Conservation (phyloP, 768 basidiomycete species). For the Lactarius deliciosus region DNA sequence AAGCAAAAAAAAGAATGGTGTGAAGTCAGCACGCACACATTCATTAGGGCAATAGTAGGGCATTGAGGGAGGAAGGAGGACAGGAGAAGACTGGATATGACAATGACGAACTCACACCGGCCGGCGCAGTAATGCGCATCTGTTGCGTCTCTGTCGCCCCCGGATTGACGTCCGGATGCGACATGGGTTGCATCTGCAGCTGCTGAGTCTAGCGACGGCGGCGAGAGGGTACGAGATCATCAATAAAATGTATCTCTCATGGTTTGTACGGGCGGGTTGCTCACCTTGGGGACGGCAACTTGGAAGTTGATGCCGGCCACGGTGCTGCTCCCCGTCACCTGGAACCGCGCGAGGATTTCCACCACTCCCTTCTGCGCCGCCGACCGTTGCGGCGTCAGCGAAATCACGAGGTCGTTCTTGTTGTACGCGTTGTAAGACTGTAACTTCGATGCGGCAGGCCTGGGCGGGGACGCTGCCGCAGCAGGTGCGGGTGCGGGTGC, state of each 20-base stretch:
- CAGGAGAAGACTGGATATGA: neutral
- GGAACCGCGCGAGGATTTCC: slow-evolving; percentile 88
- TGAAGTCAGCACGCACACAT: neutral
- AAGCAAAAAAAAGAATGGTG: neutral
- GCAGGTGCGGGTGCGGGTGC: slow-evolving; percentile 36
- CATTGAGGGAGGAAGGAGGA: neutral
- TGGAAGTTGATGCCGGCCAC: slow-evolving; percentile 84
- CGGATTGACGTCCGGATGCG: slow-evolving; percentile 73
- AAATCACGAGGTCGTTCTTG: slow-evolving; percentile 86
- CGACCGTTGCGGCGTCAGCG: slow-evolving; percentile 84
- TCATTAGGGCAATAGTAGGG: neutral
- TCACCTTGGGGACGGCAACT: slow-evolving; percentile 93
- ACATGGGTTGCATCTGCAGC: slow-evolving; percentile 97
- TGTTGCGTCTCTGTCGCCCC: slow-evolving; percentile 91
- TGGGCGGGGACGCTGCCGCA: slow-evolving; percentile 36
- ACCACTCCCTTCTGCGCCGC: slow-evolving; percentile 82
- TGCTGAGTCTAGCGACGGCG: slow-evolving; percentile 75
- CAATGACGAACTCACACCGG: slow-evolving; percentile 61
- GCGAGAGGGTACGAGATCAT: neutral
- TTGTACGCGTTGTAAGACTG: slow-evolving; percentile 87
- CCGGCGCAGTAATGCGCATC: slow-evolving; percentile 87
- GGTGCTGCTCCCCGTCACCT: slow-evolving; percentile 53
- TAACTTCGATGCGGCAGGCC: slow-evolving; percentile 50
- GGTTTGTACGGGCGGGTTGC: slow-evolving; percentile 8
- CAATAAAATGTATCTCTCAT: neutral